Evolutionary conservation across 495 filamentous ascomycete genomes (phyloP), one percentile per base, ranked within the genome.

Genomic region (Entonaema liquescens): DNA sequence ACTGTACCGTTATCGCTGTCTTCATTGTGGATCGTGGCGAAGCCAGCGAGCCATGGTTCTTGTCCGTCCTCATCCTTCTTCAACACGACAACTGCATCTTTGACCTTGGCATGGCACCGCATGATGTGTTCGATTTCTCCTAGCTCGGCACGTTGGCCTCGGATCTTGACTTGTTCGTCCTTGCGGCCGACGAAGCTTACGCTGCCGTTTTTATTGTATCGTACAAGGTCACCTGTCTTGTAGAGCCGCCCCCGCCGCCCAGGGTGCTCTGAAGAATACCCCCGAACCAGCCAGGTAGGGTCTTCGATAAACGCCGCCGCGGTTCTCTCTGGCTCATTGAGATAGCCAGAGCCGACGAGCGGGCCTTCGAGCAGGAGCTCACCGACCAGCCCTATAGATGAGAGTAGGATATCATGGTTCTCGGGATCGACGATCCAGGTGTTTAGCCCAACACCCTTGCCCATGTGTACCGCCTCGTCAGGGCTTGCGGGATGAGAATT

Each of bases 91-190:
- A n/a, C n/a, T n/a, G n/a, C n/a, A n/a, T n/a, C n/a, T n/a, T n/a
- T n/a, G n/a, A n/a, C n/a, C n/a, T n/a, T n/a, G n/a, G n/a, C n/a
- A n/a, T n/a, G n/a, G n/a, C n/a, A n/a, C n/a, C n/a, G n/a, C n/a
- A n/a, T n/a, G n/a, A n/a, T n/a, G n/a, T 59, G 26, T 19, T 59
- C 57, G n/a, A 59, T 25, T 3, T 59, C 57, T 5, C 57, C 25
- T 19, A 59, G 57, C 13, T 59, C 57, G 8, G 47, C 31, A 6
- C 57, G 57, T 12, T 44, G 38, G 0, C 57, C 57, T 9, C 57
- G 57, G 3, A 59, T 21, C 38, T 59, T 59, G n/a, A 59, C 57
- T 47, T 59, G 57, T 23, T 38, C 47, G 23, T 59, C 57, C 23
- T 47, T 59, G 12, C 57, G 57, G 3, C 57, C 57, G 25, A 59